A percentile compares a stretch with the other conserved stretches of the same genome.
Evolutionary conservation across 2,329 filamentous ascomycete species (phyloP).

Genomic region (Penicillium polonicum): DNA sequence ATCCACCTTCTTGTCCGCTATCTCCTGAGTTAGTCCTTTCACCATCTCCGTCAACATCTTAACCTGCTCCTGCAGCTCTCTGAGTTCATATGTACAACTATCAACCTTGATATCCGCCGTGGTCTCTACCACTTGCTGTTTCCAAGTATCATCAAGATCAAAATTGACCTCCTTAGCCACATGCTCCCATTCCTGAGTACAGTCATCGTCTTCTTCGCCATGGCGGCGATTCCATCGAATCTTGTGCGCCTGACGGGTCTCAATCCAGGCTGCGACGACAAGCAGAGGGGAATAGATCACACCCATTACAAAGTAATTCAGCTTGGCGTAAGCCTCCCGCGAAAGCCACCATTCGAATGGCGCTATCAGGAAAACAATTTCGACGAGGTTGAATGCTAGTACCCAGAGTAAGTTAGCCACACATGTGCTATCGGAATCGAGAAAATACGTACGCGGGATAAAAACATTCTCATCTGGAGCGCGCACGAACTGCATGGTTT

Average conservation of each 20-base stretch:
- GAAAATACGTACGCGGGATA: constrained; percentile 63
- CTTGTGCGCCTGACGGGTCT: constrained; percentile 62
- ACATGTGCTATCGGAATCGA: not conserved
- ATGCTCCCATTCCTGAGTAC: constrained; percentile 91
- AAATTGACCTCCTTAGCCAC: constrained; percentile 68
- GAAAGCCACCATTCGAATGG: constrained; percentile 96
- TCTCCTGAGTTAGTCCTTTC: constrained; percentile 52
- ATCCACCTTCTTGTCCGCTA: constrained; percentile 1
- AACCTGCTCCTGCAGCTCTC: constrained; percentile 50
- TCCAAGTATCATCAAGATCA: constrained; percentile 75
- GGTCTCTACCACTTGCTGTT: constrained; percentile 70
- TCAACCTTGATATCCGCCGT: constrained; percentile 82
- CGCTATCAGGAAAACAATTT: constrained; percentile 74
- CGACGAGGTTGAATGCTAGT: constrained; percentile 79
- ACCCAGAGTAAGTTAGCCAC: not conserved
- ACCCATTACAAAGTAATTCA: constrained; percentile 90
- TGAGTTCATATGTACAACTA: constrained; percentile 65
- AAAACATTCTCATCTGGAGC: constrained; percentile 98
- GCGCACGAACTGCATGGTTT: constrained; percentile 94
- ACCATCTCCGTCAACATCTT: constrained; percentile 64
- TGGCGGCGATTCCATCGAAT: constrained; percentile 72
- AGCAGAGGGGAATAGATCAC: constrained; percentile 81
- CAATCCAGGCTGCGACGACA: constrained; percentile 71
- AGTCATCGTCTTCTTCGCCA: constrained; percentile 87
- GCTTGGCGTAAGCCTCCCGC: constrained; percentile 66